Base-by-base conservation (phyloP, 768 basidiomycete genomes). In the Piloderma croceum region DNA sequence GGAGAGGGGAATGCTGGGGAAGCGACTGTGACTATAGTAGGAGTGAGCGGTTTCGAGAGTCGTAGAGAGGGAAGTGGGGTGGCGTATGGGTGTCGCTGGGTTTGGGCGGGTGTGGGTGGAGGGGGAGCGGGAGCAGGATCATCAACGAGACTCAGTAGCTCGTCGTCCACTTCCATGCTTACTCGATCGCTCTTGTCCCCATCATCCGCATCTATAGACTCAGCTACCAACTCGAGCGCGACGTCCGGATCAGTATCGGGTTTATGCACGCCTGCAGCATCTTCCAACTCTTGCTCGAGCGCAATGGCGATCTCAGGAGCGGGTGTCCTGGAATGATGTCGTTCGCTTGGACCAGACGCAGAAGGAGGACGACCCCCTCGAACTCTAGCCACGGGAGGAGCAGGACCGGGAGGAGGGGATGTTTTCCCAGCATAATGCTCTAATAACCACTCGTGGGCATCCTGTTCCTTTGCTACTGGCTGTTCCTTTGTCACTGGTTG, bases 61-160 rank as follows among this genome's bases (percentile, higher is more conserved):
- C 44, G 51, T 36, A 23, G 49, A 36, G 5, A 36, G 24, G 9
- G 45, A 36, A 24, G 45, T 17, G 24, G 45, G 31, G 21, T 52
- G 12, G 35, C 51, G 41, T 29, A 35, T 36, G 36, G 50, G 34
- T 22, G 49, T 34, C 22, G 46, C 40, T 25, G 43, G 27, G 34
- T 48, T 38, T 41, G 48, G 40, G 42, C 38, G 46, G 13, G 46
- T 21, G 37, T 34, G 36, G 18, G 41, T 38, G 44, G 34, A 42
- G 40, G 31, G 37, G 40, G 29, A 48, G 47, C 9, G 56, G 47
- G 21, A 57, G 60, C 20, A 54, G 61, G 48, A n/a, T 78, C 81
- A 50, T 82, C 83, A 22, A 87, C 64, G 19, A 87, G 64, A 50
- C 81, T 82, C 42, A 85, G 67, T 36, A 86, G 59, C 59, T 86